phyloP scores from a whole-genome alignment of 2,329 filamentous ascomycete genomes.

The Dactylellina drechsleri region DNA sequence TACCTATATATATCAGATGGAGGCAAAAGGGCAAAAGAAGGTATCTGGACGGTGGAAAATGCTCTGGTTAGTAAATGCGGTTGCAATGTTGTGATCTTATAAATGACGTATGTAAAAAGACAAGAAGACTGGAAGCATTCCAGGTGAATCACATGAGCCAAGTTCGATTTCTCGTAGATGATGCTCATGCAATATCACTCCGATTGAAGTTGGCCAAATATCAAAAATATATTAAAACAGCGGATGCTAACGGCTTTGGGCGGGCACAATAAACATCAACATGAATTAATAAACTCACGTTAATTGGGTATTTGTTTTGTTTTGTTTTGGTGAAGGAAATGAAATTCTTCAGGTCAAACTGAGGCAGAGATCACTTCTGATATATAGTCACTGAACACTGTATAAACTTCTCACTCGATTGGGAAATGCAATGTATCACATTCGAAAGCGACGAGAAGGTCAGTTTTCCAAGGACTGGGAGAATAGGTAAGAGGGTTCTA shows the following conservation, averaged over 20 bases:
- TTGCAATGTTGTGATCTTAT: neutral
- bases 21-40: neutral
- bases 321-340: conserved; percentile 17
- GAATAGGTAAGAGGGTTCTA: conserved; percentile 41
- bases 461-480: conserved; percentile 46
- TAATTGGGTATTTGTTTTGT: conserved; percentile 2
- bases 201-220: conserved; percentile 1
- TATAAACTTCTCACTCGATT: conserved; percentile 47
- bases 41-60: neutral
- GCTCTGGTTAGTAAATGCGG: conserved; percentile 24
- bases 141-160: neutral
- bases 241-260: conserved; percentile 32
- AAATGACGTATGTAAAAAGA: conserved; percentile 9
- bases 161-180: conserved; percentile 6
- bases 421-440: conserved; percentile 41
- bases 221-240: neutral
- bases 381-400: conserved; percentile 38
- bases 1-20: conserved; percentile 1
- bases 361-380: conserved; percentile 34
- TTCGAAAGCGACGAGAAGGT: conserved; percentile 49
- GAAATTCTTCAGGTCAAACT: conserved; percentile 22
- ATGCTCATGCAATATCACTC: conserved; percentile 12
- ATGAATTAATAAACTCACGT: conserved; percentile 36
- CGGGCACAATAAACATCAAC: conserved; percentile 22
- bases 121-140: conserved; percentile 9